phyloP scores from a whole-genome alignment of 495 filamentous ascomycete species.

The Chaetomium tenue region DNA sequence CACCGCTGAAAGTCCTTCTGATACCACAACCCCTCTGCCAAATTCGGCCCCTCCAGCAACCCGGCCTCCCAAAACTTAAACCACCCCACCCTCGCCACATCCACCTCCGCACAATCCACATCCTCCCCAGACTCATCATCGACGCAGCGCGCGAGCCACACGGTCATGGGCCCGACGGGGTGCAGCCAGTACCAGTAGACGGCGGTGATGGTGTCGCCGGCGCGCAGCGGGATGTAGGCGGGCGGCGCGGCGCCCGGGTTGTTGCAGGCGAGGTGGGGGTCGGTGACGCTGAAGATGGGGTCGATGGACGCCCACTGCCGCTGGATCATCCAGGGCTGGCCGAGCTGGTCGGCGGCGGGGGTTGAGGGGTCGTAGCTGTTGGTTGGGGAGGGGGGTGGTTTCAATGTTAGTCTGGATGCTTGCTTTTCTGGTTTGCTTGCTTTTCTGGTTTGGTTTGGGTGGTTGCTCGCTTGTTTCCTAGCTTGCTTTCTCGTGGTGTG shows the following conservation, averaged over 20 bases:
- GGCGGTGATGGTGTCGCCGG: constrained; percentile 46
- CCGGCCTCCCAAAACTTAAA: constrained; percentile 57
- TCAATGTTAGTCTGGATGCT: neutral
- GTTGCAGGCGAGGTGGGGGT: constrained; percentile 45
- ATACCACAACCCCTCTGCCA: constrained; percentile 54
- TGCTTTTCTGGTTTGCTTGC: too few species aligned
- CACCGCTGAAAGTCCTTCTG: constrained; percentile 51
- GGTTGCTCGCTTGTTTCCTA: too few species aligned
- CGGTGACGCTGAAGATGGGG: constrained; percentile 43
- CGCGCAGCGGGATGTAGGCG: constrained; percentile 45
- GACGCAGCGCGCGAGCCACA: constrained; percentile 49
- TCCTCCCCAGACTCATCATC: neutral
- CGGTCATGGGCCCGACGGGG: constrained; percentile 52
- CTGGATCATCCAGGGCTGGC: constrained; percentile 47
- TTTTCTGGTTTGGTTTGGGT: neutral
- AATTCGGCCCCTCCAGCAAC: constrained; percentile 43
- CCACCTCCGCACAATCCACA: constrained; percentile 39
- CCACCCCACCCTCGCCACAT: constrained; percentile 45
- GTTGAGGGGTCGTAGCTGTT: constrained; percentile 44
- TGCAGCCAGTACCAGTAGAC: constrained; percentile 55
- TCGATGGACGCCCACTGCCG: constrained; percentile 46
- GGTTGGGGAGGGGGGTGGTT: neutral
- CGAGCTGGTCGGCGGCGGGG: constrained; percentile 37
- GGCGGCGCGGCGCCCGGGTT: constrained; percentile 42
- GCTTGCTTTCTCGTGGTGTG: too few species aligned